Conservation (phyloP, 805 yeast species). For the Cyberlindnera misumaiensis region DNA sequence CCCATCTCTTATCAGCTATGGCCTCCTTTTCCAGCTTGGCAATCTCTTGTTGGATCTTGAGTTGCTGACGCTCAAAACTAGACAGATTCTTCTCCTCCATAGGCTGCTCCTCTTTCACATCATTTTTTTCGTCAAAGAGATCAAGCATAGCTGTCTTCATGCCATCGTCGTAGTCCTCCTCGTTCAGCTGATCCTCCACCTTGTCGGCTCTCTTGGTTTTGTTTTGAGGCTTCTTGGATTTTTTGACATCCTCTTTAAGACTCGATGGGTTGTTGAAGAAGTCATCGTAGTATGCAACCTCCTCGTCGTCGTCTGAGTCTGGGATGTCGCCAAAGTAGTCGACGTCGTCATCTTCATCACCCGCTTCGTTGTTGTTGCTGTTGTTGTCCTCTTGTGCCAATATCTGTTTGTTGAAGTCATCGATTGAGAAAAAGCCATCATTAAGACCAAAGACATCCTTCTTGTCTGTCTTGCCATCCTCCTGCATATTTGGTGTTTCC, state of each 20-base stretch:
- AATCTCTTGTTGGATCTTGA: conserved; percentile 69
- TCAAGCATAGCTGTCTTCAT: conserved; percentile 43
- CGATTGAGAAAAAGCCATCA: conserved; percentile 79
- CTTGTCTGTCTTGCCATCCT: conserved; percentile 22
- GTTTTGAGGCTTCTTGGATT: conserved; percentile 25
- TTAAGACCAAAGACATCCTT: conserved; percentile 60
- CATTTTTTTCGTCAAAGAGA: conserved; percentile 33
- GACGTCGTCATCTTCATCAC: conserved; percentile 44
- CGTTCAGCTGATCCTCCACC: conserved; percentile 38
- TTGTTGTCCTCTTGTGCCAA: conserved; percentile 49
- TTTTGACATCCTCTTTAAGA: conserved; percentile 1
- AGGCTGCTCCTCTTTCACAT: conserved; percentile 25
- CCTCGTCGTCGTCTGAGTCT: conserved; percentile 40
- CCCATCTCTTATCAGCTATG: conserved; percentile 88
- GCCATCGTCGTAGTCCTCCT: conserved; percentile 56
- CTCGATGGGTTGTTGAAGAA: conserved; percentile 44
- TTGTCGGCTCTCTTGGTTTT: conserved; percentile 7
- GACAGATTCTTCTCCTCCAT: conserved; percentile 42
- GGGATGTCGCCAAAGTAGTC: conserved; percentile 47
- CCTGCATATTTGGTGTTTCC: conserved; percentile 35
- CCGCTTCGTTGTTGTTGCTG: conserved; percentile 21
- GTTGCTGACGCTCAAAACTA: conserved; percentile 78
- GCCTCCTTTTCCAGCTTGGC: conserved; percentile 76
- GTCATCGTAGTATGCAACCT: conserved; percentile 36
- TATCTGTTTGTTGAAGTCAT: conserved; percentile 74